Evolutionary conservation across 805 yeast genomes (phyloP).

Genomic region (Candida cerambycidarum): DNA sequence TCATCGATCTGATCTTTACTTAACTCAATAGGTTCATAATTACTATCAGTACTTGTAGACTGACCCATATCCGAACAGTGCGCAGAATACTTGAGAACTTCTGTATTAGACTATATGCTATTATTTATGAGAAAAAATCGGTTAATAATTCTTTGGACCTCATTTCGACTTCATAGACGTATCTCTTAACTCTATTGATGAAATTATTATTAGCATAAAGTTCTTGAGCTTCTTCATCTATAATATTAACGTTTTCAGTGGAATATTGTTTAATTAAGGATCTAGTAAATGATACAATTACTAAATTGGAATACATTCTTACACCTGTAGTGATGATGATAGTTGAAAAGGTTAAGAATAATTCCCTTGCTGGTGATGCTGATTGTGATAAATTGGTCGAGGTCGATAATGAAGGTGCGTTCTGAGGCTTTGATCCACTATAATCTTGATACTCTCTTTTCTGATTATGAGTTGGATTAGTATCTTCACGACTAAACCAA

Average conservation of each 20-base stretch:
- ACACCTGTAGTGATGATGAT: constrained; percentile 47
- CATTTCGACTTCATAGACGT: constrained; percentile 29
- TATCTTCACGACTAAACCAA: constrained; percentile 66
- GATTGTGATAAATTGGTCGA: constrained; percentile 46
- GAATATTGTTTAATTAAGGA: constrained; percentile 45
- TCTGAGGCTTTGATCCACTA: constrained; percentile 7
- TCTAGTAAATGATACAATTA: constrained; percentile 59
- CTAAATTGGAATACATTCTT: constrained; percentile 60
- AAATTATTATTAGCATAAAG: constrained; percentile 22
- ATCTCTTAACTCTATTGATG: constrained; percentile 21
- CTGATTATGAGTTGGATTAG: constrained; percentile 9
- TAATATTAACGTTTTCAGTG: constrained; percentile 19
- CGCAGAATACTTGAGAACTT: neutral
- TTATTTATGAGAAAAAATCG: constrained; percentile 18
- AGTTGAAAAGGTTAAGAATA: constrained; percentile 54
- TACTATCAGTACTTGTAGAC: constrained; percentile 2
- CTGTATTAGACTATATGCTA: neutral
- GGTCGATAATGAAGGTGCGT: constrained; percentile 10
- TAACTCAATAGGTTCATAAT: constrained; percentile 1
- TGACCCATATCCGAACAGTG: constrained; percentile 21
- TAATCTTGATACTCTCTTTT: constrained; percentile 6
- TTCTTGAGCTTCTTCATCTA: constrained; percentile 29
- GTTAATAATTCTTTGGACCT: constrained; percentile 29
- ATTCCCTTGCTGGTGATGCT: constrained; percentile 57
- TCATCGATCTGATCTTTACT: constrained; percentile 18